Evolutionary conservation across 306 rosid species (phyloP), one percentile per base, ranked within the genome.

Genomic region (Elaeagnus macrophylla): DNA sequence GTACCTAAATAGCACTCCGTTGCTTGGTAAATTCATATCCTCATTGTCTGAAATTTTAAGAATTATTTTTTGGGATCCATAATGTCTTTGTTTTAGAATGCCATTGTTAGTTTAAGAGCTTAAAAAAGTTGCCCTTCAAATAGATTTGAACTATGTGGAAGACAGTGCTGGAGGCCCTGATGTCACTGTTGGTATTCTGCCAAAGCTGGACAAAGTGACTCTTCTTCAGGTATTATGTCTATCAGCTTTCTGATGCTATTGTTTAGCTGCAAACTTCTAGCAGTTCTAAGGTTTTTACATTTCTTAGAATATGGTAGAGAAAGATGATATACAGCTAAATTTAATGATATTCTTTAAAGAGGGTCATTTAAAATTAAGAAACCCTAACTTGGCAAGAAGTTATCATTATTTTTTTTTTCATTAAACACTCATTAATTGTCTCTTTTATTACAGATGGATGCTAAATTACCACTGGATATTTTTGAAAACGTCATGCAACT

Each of bases 141-240:
- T 79, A 86, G 94, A 90, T 76, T 79, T 90, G 80, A 90, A 86
- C 68, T 86, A 90, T 56, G 83, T 79, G 10, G 97, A 90, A 75
- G 95, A 90, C 59, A 90, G 97, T 81, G 95, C 95, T 59, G 94
- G 97, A 50, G 97, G 95, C 51, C 77, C 97, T 70, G 94, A 90
- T 81, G 94, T 90, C 67, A 86, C 94, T 15, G 72, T 86, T 8
- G 97, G 95, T 51, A 71, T 79, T 73, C 77, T 90, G 43, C 94
- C 90, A 7, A 83, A 86, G 81, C 54, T 81, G 71, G 95, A 90
- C 59, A 86, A 81, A 80, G 84, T 90, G 54, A 83, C 95, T 48
- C 86, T 90, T 61, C 89, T 90, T 54, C 94, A 90, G 95, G 95
- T 83, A 62, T 52, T 40, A 49, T 56, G 47, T 10, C 47, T 35